These are phyloP conservation scores for Suhomyces atakaporum DNA, from an alignment of 1,139 yeast genomes.

Conservation along the genomic window DNA sequence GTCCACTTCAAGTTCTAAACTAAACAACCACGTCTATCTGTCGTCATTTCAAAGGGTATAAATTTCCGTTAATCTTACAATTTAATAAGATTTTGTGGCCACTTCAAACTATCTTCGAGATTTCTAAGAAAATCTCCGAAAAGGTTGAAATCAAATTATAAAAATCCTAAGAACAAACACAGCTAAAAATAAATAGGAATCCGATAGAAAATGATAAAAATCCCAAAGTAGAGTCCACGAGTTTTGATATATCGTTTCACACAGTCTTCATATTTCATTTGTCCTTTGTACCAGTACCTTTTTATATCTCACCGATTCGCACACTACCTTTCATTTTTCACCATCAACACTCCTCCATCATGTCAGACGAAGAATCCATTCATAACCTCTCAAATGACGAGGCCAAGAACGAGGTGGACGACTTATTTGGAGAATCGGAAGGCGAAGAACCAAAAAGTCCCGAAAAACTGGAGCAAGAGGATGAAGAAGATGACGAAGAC, in stretches of 20 bases:
- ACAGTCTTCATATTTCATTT: too few species aligned
- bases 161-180: neutral
- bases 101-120: too few species aligned
- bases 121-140: too few species aligned
- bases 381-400: slow-evolving; percentile 21
- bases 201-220: neutral
- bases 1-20: too few species aligned
- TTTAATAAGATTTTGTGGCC: too few species aligned
- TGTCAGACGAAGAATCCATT: slow-evolving; percentile 19
- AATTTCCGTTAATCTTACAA: too few species aligned
- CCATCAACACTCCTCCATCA: slow-evolving; percentile 6
- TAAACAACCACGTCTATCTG: too few species aligned
- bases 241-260: too few species aligned
- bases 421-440: slow-evolving; percentile 54
- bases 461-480: slow-evolving; percentile 16
- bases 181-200: neutral
- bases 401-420: slow-evolving; percentile 32
- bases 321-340: neutral
- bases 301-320: neutral
- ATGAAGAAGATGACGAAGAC: slow-evolving; percentile 34
- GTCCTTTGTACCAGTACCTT: too few species aligned
- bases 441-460: slow-evolving; percentile 24
- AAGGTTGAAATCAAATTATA: too few species aligned
- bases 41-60: too few species aligned
- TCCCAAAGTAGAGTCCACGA: too few species aligned